phyloP scores from a whole-genome alignment of 2,329 filamentous ascomycete genomes.

The Ophiostoma sp. region DNA sequence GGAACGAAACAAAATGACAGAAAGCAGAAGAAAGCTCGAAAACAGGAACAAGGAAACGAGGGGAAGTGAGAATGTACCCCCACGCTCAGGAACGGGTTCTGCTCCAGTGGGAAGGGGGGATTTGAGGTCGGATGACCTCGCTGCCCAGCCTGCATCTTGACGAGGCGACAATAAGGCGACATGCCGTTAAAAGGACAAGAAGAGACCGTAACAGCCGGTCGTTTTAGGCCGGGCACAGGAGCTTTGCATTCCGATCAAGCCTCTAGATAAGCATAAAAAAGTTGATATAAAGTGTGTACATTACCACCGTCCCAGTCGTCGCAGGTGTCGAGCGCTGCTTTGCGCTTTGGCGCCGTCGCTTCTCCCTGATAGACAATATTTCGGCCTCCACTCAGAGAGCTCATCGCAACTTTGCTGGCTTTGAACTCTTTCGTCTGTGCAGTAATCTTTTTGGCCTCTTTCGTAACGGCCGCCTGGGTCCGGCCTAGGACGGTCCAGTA shows the following conservation, averaged over 20 bases:
- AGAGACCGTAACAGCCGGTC: not conserved
- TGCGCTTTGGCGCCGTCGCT: too few relatives aligned
- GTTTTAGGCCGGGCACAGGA: not conserved
- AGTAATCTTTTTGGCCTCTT: too few relatives aligned
- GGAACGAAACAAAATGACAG: not conserved
- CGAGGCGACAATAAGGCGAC: not conserved
- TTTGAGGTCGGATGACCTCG: not conserved
- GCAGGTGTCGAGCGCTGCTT: too few relatives aligned
- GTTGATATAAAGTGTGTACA: not conserved
- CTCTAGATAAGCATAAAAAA: too few relatives aligned
- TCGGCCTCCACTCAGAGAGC: too few relatives aligned
- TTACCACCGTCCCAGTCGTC: too few relatives aligned
- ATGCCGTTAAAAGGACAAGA: not conserved
- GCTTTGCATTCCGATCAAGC: not conserved
- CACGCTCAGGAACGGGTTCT: constrained; percentile 10
- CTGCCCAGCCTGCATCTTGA: not conserved
- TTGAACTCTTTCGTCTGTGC: too few relatives aligned
- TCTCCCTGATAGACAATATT: too few relatives aligned
- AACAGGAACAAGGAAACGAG: not conserved
- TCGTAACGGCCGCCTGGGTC: too few relatives aligned
- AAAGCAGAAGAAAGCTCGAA: not conserved
- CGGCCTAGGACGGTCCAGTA: too few relatives aligned
- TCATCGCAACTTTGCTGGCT: too few relatives aligned
- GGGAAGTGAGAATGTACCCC: not conserved
- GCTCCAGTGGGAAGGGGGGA: not conserved